phyloP scores from a whole-genome alignment of 495 filamentous ascomycete species.

The Tuber magnatum region DNA sequence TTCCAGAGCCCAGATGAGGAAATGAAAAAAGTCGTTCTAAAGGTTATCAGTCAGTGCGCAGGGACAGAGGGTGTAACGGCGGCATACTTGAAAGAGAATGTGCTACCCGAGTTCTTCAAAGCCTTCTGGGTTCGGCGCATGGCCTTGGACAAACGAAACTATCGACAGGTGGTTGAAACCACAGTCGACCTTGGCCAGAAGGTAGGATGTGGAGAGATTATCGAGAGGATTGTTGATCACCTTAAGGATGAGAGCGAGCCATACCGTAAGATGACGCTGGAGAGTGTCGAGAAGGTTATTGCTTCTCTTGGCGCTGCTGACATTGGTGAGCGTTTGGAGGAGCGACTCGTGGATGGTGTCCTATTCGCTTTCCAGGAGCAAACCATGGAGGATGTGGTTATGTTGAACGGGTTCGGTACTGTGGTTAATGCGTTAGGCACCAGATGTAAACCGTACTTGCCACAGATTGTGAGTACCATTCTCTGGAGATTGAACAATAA shows the following conservation, averaged over 20 bases:
- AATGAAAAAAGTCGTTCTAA: conserved; percentile 99
- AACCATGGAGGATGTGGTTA: conserved; percentile 88
- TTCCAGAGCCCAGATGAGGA: conserved; percentile 96
- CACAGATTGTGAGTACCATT: conserved; percentile 92
- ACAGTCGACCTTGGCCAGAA: conserved; percentile 97
- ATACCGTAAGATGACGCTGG: conserved; percentile 98
- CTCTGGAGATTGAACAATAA: conserved; percentile 99
- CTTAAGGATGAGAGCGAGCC: conserved; percentile 97
- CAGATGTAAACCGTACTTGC: conserved; percentile 91
- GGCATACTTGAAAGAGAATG: conserved; percentile 87
- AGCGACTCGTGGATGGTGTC: conserved; percentile 91
- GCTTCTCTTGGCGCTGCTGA: conserved; percentile 88
- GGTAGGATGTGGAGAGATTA: conserved; percentile 88
- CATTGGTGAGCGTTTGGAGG: conserved; percentile 84
- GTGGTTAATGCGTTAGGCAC: conserved; percentile 92
- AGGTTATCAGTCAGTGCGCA: conserved; percentile 95
- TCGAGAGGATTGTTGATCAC: conserved; percentile 86
- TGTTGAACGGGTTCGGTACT: conserved; percentile 98
- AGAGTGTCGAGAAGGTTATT: conserved; percentile 93
- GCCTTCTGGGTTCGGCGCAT: conserved; percentile 97
- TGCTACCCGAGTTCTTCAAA: conserved; percentile 95
- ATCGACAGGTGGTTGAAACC: conserved; percentile 93
- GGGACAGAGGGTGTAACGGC: conserved; percentile 91
- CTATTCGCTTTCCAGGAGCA: conserved; percentile 97
- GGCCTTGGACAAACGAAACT: conserved; percentile 94